Conservation (phyloP, 2,329 filamentous ascomycete genomes). For the Sclerotinia minor region DNA sequence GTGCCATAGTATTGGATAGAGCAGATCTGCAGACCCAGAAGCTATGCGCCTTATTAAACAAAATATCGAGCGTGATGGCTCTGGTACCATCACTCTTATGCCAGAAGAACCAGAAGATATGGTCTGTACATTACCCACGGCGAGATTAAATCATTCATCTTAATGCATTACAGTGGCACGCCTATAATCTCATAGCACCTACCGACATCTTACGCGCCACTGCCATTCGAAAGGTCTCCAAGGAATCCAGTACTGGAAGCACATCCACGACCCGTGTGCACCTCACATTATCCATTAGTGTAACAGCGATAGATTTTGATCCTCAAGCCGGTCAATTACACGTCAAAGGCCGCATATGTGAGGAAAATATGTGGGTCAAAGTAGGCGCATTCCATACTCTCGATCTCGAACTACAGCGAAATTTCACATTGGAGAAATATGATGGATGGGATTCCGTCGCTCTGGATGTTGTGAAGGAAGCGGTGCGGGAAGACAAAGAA, state of each 20-base stretch:
- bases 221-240: slow-evolving; percentile 65
- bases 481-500: slow-evolving; percentile 73
- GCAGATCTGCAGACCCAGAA: slow-evolving; percentile 3
- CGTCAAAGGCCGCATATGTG: slow-evolving; percentile 63
- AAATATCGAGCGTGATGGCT: slow-evolving; percentile 65
- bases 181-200: slow-evolving; percentile 70
- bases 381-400: slow-evolving; percentile 69
- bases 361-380: slow-evolving; percentile 67
- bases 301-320: slow-evolving; percentile 69
- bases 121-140: slow-evolving; percentile 47
- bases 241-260: slow-evolving; percentile 58
- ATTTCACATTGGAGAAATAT: slow-evolving; percentile 85
- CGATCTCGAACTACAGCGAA: slow-evolving; percentile 82
- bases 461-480: slow-evolving; percentile 73
- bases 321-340: slow-evolving; percentile 67
- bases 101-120: slow-evolving; percentile 77
- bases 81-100: slow-evolving; percentile 63
- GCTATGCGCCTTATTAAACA: slow-evolving; percentile 67
- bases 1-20: neutral
- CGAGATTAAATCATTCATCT: neutral
- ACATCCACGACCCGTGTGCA: slow-evolving; percentile 64
- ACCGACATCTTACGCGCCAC: slow-evolving; percentile 64
- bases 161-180: slow-evolving; percentile 59
- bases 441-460: slow-evolving; percentile 90
- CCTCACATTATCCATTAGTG: slow-evolving; percentile 62